phyloP scores from a whole-genome alignment of 2,329 filamentous ascomycete genomes.

The Lachnellula hyalina region DNA sequence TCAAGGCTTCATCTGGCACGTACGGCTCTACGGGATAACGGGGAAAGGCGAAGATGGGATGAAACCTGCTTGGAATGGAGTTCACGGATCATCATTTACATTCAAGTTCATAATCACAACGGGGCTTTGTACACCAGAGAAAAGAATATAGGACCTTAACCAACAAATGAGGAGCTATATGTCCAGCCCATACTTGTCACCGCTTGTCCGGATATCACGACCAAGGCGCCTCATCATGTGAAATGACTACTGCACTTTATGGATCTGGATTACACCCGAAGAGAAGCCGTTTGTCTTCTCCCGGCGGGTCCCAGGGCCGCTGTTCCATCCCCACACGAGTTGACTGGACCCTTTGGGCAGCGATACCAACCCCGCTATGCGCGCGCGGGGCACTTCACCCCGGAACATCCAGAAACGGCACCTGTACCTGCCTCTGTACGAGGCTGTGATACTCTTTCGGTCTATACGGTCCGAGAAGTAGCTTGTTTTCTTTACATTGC shows the following conservation, averaged over 20 bases:
- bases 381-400: conserved; percentile 11
- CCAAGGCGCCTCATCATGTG: conserved; percentile 1
- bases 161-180: neutral
- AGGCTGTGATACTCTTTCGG: conserved; percentile 18
- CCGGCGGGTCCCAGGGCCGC: conserved; percentile 17
- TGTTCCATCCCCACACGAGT: conserved; percentile 6
- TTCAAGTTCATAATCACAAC: neutral
- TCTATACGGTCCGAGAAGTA: conserved; percentile 22
- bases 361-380: conserved; percentile 15
- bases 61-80: neutral
- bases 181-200: neutral
- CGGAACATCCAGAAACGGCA: conserved; percentile 11
- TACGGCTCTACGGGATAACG: neutral
- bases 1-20: neutral
- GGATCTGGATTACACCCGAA: neutral
- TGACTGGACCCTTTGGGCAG: neutral
- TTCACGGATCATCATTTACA: neutral
- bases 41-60: neutral
- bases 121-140: neutral
- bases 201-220: neutral
- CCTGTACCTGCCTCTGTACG: conserved; percentile 9
- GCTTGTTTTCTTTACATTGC: conserved; percentile 1
- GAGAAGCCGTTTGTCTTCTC: conserved; percentile 4
- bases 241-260: neutral
- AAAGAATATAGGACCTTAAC: neutral